A percentile compares a stretch with the other conserved stretches of the same genome.
phyloP scores from a whole-genome alignment of 768 basidiomycete genomes.

The Cystofilobasidium bisporidii region DNA sequence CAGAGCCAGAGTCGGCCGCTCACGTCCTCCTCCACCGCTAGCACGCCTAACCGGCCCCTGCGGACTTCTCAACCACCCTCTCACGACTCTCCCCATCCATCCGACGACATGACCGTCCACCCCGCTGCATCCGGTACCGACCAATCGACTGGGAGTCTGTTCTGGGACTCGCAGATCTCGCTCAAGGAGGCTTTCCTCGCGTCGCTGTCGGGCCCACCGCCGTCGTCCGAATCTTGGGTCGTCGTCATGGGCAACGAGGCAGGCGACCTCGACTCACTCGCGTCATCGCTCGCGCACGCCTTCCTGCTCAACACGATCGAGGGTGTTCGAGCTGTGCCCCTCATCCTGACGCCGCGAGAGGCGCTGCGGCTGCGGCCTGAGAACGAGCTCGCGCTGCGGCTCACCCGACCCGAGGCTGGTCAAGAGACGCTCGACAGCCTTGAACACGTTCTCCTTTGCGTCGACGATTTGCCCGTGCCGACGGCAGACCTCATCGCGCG shows the following conservation, averaged over 20 bases:
- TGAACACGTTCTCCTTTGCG: conserved; percentile 44
- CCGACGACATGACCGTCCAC: background rate
- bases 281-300: conserved; percentile 73
- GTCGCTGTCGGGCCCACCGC: conserved; percentile 47
- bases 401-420: conserved; percentile 40
- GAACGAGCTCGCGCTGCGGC: conserved; percentile 62
- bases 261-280: conserved; percentile 85
- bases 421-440: conserved; percentile 46
- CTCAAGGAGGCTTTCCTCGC: conserved; percentile 53
- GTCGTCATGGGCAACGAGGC: conserved; percentile 94
- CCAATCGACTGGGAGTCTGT: background rate
- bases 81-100: too few species aligned
- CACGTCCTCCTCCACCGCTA: background rate
- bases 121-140: background rate
- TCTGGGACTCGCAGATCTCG: conserved; percentile 16
- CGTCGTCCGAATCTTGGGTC: conserved; percentile 56
- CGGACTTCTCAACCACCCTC: background rate
- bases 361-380: conserved; percentile 77
- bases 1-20: background rate
- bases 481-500: conserved; percentile 43
- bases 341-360: conserved; percentile 57
- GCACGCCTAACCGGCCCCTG: background rate
- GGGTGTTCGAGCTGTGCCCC: conserved; percentile 51
- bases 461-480: conserved; percentile 52
- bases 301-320: conserved; percentile 58